A percentile compares a stretch with the other conserved stretches of the same genome.
These are phyloP conservation scores for Diddensiella transvaalensis DNA, from an alignment of 805 yeast genomes.

Conservation along the genomic window DNA sequence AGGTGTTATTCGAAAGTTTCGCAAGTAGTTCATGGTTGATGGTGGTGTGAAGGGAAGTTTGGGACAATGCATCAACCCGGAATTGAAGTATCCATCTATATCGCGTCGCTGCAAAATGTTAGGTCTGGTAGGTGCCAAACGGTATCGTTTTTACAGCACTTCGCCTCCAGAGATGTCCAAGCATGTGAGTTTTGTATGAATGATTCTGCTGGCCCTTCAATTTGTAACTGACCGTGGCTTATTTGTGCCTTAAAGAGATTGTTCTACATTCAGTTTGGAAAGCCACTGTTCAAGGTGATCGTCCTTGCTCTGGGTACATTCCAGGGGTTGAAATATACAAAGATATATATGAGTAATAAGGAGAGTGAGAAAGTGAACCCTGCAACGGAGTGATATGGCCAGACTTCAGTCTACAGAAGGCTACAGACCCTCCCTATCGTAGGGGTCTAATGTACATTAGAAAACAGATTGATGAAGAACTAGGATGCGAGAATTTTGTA, in stretches of 20 bases:
- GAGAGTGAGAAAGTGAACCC: background rate
- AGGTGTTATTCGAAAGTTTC: slow-evolving; percentile 20
- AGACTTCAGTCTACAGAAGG: too few species aligned
- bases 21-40: slow-evolving; percentile 7
- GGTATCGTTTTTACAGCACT: background rate
- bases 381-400: too few species aligned
- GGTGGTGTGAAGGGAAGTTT: too few species aligned
- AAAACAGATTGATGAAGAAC: too few species aligned
- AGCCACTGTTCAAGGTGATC: slow-evolving; percentile 23
- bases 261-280: slow-evolving; percentile 22
- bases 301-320: slow-evolving; percentile 22
- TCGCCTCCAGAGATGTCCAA: background rate
- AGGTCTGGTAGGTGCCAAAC: too few species aligned
- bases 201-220: background rate
- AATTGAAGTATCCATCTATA: too few species aligned
- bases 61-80: too few species aligned
- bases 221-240: background rate
- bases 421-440: too few species aligned
- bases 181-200: background rate
- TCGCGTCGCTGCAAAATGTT: too few species aligned
- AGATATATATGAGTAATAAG: slow-evolving; percentile 1
- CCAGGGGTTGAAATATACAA: slow-evolving; percentile 14
- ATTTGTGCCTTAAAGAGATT: background rate
- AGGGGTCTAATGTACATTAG: too few species aligned
- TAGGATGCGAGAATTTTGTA: too few species aligned